Base-by-base conservation (phyloP, 2,329 filamentous ascomycete genomes). In the Aspergillus aculeatus region DNA sequence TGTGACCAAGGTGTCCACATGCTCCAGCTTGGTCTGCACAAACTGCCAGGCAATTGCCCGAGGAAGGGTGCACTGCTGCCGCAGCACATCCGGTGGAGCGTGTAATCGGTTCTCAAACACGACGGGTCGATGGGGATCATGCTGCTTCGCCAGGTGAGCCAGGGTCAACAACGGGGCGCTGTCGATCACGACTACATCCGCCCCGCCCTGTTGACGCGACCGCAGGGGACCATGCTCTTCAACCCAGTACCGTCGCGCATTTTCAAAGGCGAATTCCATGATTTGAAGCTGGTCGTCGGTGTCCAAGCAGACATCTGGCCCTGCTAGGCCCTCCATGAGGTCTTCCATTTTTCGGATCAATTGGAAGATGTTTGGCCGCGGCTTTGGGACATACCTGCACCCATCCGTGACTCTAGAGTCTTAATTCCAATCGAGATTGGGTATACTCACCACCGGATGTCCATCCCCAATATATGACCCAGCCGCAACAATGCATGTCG, bases 341-440 rank as follows among this genome's bases (percentile, higher is more conserved):
- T 92, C 92, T 82, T 93, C 90, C 68, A 92, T 89, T 63, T 89
- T 92, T 77, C 92, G 92, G 64, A 89, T 93, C 75, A 91, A 89
- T 50, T 89, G 82, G 76, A 92, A 92, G 10, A 92, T 85, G 16
- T 88, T 86, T 5, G 88, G 89, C 52, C 88, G 86, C 14, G 90
- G 89, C 73, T 90, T 91, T 5, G 90, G 90, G 1, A 92, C 89
- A 61, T 82, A 84, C 80, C 81, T 83, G 31, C 21, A 11, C 10
- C 4, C 6, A 9, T 44, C 2, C 11, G 19, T 38, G 14, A 35
- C 12, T 35, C 32, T 12, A 12, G 3, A 4, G 23, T 23, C 32
- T 19, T 44, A 16, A 2, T 7, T 19, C 16, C 16, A 19, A 9
- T 1, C 9, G 4, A 44, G 38, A 9, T 11, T 26, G 11, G 16